phyloP scores from a whole-genome alignment of 495 filamentous ascomycete genomes.

The Articulospora tetracladia region DNA sequence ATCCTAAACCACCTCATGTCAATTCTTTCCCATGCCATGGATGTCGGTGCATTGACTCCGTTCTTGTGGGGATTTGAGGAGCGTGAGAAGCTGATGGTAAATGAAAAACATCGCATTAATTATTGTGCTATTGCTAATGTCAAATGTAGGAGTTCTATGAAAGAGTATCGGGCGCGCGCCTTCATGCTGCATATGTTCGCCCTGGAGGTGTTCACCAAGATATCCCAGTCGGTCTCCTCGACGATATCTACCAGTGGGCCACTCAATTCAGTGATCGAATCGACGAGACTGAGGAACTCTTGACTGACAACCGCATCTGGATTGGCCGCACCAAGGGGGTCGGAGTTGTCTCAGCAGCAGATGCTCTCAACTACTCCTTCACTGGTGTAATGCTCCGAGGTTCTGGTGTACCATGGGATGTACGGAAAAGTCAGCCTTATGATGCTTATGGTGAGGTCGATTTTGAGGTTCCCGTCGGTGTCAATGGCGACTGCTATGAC shows the following conservation, averaged over 20 bases:
- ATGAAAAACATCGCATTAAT: slow-evolving; percentile 22
- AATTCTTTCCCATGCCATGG: slow-evolving; percentile 97
- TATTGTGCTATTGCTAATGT: slow-evolving; percentile 25
- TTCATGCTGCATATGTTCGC: slow-evolving; percentile 97
- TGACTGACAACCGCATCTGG: slow-evolving; percentile 99
- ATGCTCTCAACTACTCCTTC: slow-evolving; percentile 94
- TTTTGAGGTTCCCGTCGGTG: slow-evolving; percentile 94
- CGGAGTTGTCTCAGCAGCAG: slow-evolving; percentile 85
- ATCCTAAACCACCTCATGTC: slow-evolving; percentile 98
- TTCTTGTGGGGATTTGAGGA: slow-evolving; percentile 99
- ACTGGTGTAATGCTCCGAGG: slow-evolving; percentile 97
- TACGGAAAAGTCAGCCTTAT: slow-evolving; percentile 93
- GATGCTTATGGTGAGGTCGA: slow-evolving; percentile 97
- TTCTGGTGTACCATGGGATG: slow-evolving; percentile 95
- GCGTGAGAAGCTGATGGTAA: slow-evolving; percentile 98
- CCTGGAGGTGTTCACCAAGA: slow-evolving; percentile 97
- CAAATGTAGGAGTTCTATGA: slow-evolving; percentile 92
- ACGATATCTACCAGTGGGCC: slow-evolving; percentile 99
- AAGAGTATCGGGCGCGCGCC: slow-evolving; percentile 94
- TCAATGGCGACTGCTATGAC: slow-evolving; percentile 99
- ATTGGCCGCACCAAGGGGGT: slow-evolving; percentile 86
- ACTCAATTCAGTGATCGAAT: slow-evolving; percentile 99
- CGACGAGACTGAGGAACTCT: slow-evolving; percentile 97
- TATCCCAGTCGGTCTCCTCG: slow-evolving; percentile 87
- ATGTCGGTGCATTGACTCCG: slow-evolving; percentile 95